These are phyloP conservation scores for Brassica juncea DNA, from an alignment of 345 rosid genomes.

Conservation along the genomic window DNA sequence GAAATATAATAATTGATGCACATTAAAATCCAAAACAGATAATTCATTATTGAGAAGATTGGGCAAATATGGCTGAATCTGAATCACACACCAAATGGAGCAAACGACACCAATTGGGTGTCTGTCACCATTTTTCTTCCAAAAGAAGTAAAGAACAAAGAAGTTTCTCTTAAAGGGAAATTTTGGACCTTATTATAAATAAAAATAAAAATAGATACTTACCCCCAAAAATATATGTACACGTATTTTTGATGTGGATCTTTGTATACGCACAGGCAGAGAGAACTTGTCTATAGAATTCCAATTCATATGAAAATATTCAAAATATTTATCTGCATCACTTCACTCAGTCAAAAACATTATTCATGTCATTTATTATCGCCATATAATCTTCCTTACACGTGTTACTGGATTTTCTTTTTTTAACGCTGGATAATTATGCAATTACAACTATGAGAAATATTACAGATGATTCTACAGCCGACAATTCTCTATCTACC, in stretches of 20 bases:
- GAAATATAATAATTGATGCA: background rate
- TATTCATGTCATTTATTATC: background rate
- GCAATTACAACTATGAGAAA: no score
- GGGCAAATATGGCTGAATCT: slow-evolving; percentile 25
- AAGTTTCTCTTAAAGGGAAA: slow-evolving; percentile 15
- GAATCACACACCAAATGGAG: slow-evolving; percentile 23
- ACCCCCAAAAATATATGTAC: background rate
- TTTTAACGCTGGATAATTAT: no score
- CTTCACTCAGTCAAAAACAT: background rate
- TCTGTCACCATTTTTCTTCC: slow-evolving; percentile 12
- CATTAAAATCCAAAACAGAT: slow-evolving; percentile 24
- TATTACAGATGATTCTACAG: no score
- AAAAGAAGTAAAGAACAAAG: slow-evolving; percentile 6
- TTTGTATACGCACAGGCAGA: background rate
- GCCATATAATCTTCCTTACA: background rate
- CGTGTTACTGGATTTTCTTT: background rate
- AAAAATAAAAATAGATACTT: background rate
- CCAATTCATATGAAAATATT: no score
- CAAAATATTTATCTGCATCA: background rate
- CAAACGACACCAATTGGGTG: slow-evolving; percentile 14
- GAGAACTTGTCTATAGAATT: background rate
- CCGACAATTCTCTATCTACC: no score
- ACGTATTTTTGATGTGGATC: background rate
- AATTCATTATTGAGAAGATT: slow-evolving; percentile 28
- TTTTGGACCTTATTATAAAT: slow-evolving; percentile 18